Percentiles rank a stretch among this genome's conserved stretches.
phyloP scores from a whole-genome alignment of 163 green algal genomes.

The Trebouxia gelatinosa region DNA sequence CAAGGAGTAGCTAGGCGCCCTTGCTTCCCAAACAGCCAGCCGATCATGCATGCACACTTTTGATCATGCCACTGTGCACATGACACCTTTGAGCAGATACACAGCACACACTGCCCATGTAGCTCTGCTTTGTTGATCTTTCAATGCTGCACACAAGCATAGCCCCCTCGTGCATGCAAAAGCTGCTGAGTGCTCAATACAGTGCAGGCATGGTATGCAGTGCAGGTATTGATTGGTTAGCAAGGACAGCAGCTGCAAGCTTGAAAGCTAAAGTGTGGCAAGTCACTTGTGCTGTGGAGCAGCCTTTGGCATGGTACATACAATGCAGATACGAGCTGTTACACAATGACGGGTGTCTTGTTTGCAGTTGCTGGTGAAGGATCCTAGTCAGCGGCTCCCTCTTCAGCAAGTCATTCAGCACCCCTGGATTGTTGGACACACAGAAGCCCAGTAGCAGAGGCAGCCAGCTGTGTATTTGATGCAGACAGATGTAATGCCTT shows the following conservation, averaged over 20 bases:
- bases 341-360: not conserved
- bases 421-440: conserved; percentile 74
- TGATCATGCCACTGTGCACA: not conserved
- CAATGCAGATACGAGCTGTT: not conserved
- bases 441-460: conserved; percentile 3
- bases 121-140: not conserved
- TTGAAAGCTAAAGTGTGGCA: not conserved
- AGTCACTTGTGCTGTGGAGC: not conserved
- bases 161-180: not conserved
- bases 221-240: not conserved
- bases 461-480: not conserved
- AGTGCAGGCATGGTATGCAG: not conserved
- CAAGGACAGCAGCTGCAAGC: not conserved
- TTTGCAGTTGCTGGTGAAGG: conserved; percentile 69
- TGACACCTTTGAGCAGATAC: not conserved
- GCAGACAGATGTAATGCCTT: not conserved
- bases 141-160: not conserved
- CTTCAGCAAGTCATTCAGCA: conserved; percentile 74
- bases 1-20: too few species aligned
- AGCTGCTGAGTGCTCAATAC: not conserved
- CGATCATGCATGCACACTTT: not conserved
- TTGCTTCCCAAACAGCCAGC: not conserved
- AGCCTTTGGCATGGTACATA: not conserved
- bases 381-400: conserved; percentile 60
- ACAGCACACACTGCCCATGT: not conserved